Evolutionary conservation across 2,329 filamentous ascomycete species (phyloP), one percentile per base, ranked within the genome.

Genomic region (Neofusicoccum sp.): DNA sequence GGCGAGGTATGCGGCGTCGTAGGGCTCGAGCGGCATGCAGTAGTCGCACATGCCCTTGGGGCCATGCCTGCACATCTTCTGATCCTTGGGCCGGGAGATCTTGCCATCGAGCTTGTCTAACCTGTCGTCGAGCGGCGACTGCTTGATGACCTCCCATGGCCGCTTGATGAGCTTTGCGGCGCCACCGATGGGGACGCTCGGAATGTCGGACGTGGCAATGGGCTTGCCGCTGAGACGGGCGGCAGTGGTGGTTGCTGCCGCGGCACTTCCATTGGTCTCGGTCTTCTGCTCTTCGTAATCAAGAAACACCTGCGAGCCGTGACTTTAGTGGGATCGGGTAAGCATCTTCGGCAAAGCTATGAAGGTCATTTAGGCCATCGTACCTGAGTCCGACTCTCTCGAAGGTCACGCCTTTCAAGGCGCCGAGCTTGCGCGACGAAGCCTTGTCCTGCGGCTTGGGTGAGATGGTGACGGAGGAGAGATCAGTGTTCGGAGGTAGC

Each of bases 11-110:
- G 88, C 88, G n/a, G 89, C 77, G 72, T 96, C 89, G 77, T 96
- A 99, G 0, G 95, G 95, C 73, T 99, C 95, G 56, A 98, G 80
- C 0, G 96, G 96, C 87, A 96, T 96, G 80, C 95, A 99, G 79
- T 97, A 96, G 79, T 99, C 95, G 78, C 95, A 99, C 95, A 99
- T 99, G 75, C 95, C 95, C 79, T 97, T 98, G 58, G 90, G 89
- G 1, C 94, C 94, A 76, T 99, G 95, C 66, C 92, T 89, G 80
- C 95, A 99, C 93, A 99, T 95, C 74, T 91, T 91, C 64, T 79
- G 76, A 74, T 96, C 92, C 64, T 84, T 84, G 66, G 85, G 85
- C 66, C 93, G 84, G 22, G 87, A 81, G 58, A 97, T 97, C 80
- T 97, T 99, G 68, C 95, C 95, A 82, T 95, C 89, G 68, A 89